Conservation (phyloP, 768 basidiomycete species). For the Crucibulum laeve region DNA sequence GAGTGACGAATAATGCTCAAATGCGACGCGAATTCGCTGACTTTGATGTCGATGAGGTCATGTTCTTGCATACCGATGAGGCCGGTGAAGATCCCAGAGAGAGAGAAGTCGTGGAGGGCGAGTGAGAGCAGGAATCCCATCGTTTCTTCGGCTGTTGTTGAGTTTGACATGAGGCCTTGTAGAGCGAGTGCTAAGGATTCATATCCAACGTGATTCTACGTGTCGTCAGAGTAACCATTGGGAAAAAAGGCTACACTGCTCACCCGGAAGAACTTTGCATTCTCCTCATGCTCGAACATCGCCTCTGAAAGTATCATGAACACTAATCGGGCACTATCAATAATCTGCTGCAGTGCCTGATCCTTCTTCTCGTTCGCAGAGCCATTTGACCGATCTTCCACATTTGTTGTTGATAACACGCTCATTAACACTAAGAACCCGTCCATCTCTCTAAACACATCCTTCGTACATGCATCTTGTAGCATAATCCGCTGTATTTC, state of each 20-base stretch:
- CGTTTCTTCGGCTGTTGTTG: conserved; percentile 44
- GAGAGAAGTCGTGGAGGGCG: conserved; percentile 58
- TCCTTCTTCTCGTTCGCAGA: conserved; percentile 33
- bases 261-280: conserved; percentile 67
- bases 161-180: conserved; percentile 42
- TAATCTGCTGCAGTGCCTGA: conserved; percentile 27
- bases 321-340: conserved; percentile 54
- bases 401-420: conserved; percentile 61
- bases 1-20: conserved; percentile 53
- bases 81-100: conserved; percentile 49
- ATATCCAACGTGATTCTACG: conserved; percentile 59
- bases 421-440: conserved; percentile 77
- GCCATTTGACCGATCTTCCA: conserved; percentile 30
- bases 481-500: conserved; percentile 68
- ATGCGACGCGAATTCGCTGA: conserved; percentile 37
- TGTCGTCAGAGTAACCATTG: conserved; percentile 3
- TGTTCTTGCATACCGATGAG: conserved; percentile 30
- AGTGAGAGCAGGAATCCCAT: conserved; percentile 69
- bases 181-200: conserved; percentile 59
- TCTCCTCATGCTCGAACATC: conserved; percentile 49
- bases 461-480: conserved; percentile 62
- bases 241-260: conserved; percentile 15
- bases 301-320: conserved; percentile 66
- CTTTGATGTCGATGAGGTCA: conserved; percentile 34
- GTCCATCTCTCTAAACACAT: conserved; percentile 77